Conservation (phyloP, 2,329 filamentous ascomycete genomes). For the Sporothrix pseudoabietina region DNA sequence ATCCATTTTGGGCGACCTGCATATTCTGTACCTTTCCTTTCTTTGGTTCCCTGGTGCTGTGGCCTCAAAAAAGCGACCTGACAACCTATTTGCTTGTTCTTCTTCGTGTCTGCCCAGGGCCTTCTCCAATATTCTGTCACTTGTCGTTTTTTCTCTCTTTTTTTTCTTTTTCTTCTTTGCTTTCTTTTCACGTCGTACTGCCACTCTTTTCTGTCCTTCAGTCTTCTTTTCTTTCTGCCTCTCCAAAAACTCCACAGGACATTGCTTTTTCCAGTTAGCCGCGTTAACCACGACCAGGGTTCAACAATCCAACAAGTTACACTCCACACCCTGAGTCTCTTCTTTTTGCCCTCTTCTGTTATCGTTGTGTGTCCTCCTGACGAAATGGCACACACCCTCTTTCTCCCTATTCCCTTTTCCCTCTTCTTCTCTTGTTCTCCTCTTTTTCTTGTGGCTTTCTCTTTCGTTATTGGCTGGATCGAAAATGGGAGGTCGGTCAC, state of each 20-base stretch:
- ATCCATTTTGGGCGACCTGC: constrained; percentile 18
- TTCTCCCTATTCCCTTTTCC: background rate
- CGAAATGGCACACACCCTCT: constrained; percentile 2
- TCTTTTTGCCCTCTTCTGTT: background rate
- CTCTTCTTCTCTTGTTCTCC: background rate
- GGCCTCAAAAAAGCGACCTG: background rate
- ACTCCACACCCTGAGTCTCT: background rate
- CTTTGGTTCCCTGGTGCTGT: background rate
- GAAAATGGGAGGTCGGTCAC: constrained; percentile 12
- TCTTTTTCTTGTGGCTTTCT: background rate
- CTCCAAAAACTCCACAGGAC: background rate
- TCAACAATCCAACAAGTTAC: background rate
- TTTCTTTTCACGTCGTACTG: too few relatives aligned
- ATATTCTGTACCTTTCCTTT: constrained; percentile 2
- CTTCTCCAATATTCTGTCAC: background rate
- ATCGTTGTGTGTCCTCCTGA: constrained; percentile 5
- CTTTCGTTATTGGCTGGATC: background rate
- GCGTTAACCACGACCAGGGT: constrained; percentile 24
- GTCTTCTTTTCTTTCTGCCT: background rate
- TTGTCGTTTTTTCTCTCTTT: constrained; percentile 7
- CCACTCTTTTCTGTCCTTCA: background rate
- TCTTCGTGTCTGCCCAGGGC: too few relatives aligned
- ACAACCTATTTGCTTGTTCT: background rate
- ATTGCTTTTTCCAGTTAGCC: constrained; percentile 30
- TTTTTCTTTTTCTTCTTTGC: background rate